Evolutionary conservation across 345 rosid genomes (phyloP).

Genomic region (Pseudoturritis turrita): DNA sequence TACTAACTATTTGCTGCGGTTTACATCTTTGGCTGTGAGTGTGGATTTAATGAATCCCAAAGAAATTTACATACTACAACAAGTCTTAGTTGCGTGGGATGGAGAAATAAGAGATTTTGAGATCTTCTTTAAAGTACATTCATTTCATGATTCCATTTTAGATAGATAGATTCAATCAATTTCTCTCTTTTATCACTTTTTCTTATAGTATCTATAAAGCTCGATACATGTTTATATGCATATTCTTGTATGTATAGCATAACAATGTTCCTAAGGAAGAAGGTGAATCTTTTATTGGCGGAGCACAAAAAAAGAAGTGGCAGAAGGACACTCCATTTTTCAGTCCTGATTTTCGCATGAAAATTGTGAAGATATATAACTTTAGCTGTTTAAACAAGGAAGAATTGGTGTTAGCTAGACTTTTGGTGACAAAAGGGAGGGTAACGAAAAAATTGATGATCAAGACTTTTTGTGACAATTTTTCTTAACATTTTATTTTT

Average conservation of each 20-base stretch:
- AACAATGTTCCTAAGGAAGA: not conserved
- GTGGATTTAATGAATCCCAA: not conserved
- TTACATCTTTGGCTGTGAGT: not conserved
- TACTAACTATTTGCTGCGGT: not conserved
- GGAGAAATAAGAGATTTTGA: not conserved
- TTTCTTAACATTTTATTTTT: too few species aligned
- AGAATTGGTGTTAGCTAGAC: not conserved
- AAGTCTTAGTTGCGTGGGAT: not conserved
- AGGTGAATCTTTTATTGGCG: not conserved
- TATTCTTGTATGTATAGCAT: slow-evolving; percentile 3
- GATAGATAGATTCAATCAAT: not conserved
- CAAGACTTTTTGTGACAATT: too few species aligned
- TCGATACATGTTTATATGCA: not conserved
- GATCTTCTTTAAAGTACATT: slow-evolving; percentile 9
- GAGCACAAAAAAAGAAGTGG: not conserved
- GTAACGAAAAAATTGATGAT: slow-evolving; percentile 11
- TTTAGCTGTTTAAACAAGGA: not conserved
- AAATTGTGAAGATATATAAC: not conserved
- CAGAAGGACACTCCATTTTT: not conserved
- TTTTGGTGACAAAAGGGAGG: not conserved
- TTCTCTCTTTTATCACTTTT: not conserved
- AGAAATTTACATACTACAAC: not conserved
- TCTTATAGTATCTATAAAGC: too few species aligned
- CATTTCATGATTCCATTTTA: not conserved
- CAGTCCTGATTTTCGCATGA: not conserved